Evolutionary conservation across 1,284 basidiomycete species (phyloP).

Genomic region (Volvariella volvacea): DNA sequence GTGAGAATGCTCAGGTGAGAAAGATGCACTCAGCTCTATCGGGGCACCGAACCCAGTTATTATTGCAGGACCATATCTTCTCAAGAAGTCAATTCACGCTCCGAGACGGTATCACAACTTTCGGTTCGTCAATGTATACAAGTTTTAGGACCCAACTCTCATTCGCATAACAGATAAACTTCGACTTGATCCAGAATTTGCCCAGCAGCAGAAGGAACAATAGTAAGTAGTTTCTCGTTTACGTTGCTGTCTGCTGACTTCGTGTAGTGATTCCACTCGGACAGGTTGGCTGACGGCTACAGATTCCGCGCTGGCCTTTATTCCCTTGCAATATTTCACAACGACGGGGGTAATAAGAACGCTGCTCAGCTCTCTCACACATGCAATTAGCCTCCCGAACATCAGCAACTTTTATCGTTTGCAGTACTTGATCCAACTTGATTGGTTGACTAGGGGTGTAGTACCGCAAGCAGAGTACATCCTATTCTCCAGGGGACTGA

Average conservation of each 20-base stretch:
- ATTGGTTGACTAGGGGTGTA: neutral
- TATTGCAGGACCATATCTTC: constrained; percentile 7
- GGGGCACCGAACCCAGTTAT: neutral
- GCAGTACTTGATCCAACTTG: neutral
- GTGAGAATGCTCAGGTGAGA: constrained; percentile 12
- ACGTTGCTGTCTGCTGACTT: neutral
- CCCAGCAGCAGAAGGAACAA: neutral
- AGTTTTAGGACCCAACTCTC: neutral
- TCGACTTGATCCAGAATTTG: neutral
- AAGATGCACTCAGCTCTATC: neutral
- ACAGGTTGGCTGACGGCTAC: neutral
- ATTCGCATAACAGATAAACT: neutral
- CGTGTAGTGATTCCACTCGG: neutral
- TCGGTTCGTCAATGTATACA: too few relatives aligned
- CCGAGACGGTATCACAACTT: constrained; percentile 5
- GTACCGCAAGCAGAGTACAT: neutral
- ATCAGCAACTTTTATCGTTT: neutral
- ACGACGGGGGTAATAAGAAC: neutral
- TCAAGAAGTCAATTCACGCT: constrained; percentile 8
- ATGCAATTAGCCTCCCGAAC: too few relatives aligned
- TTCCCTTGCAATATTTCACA: neutral
- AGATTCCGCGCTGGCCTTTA: neutral
- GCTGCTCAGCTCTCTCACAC: neutral
- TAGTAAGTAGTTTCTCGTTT: too few relatives aligned
- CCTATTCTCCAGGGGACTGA: neutral